Evolutionary conservation across 2,329 filamentous ascomycete species (phyloP), one percentile per base, ranked within the genome.

Genomic region (Aspergillus intermedius): DNA sequence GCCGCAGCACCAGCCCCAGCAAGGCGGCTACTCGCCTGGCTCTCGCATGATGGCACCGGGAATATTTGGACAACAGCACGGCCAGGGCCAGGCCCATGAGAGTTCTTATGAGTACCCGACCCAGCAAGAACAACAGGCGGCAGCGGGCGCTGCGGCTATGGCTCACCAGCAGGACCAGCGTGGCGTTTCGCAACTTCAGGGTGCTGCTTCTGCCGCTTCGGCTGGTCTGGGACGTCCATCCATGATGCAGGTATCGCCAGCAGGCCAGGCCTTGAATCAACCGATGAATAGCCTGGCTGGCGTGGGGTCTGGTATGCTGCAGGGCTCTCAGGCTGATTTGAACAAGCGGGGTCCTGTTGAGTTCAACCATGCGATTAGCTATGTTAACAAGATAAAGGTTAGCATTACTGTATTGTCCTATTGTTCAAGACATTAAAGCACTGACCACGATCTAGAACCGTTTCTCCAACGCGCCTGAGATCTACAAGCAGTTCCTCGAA

Each of bases 311-410:
- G 81, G 70, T 70, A 84, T 71, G 72, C 79, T 68, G 72, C 79
- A 70, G 72, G 75, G 70, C 22, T 68, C 66, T n/a, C 71, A 74
- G 48, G 70, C 69, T 46, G 77, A 75, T 46, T 60, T 88, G 65
- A 91, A 94, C 68, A 94, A 93, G 64, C 83, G 91, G 48, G 91
- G 91, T 0, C 93, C 93, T 1, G 93, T 98, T 15, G 93, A 98
- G 65, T 98, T 98, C 70, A 98, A 98, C 66, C 93, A 98, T 71
- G 93, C 93, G 0, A 98, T 98, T 55, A 97, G 91, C 67, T 98
- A 98, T 63, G 93, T 98, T 47, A 98, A 98, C 67, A 98, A 98
- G 74, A 98, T 98, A 62, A 98, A 98, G 84, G 91, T 93, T 73
- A 68, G 79, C 51, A 37, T 3, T 28, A 19, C 42, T 8, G 3